Conservation (phyloP, 2,329 filamentous ascomycete species). For the Penicillium italicum region DNA sequence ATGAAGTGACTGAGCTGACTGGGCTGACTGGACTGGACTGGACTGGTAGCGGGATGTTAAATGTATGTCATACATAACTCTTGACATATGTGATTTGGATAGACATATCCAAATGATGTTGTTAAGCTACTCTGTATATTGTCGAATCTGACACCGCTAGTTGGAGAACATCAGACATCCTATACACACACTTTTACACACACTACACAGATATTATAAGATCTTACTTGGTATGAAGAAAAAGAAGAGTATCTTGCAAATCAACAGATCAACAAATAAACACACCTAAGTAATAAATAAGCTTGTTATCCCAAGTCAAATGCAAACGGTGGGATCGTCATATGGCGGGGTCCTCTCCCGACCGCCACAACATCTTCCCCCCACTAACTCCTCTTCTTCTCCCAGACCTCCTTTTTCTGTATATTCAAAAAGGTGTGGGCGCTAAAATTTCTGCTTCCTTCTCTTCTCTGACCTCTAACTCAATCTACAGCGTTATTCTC, state of each 20-base stretch:
- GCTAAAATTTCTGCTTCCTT: neutral
- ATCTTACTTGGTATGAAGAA: neutral
- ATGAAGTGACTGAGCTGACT: neutral
- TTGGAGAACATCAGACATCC: neutral
- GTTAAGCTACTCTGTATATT: neutral
- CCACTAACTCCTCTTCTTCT: constrained; percentile 5
- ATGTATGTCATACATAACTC: constrained; percentile 7
- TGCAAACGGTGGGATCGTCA: constrained; percentile 12
- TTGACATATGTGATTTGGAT: neutral
- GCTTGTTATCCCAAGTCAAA: neutral
- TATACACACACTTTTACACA: neutral
- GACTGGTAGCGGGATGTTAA: neutral
- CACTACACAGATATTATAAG: neutral
- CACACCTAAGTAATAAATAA: neutral
- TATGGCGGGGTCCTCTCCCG: constrained; percentile 13
- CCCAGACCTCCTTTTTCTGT: constrained; percentile 10
- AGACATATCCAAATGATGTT: neutral
- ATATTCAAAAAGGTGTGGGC: constrained; percentile 10
- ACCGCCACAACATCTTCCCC: constrained; percentile 8
- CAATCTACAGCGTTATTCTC: constrained; percentile 4
- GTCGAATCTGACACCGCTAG: neutral
- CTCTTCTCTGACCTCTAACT: constrained; percentile 1
- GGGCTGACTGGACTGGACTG: neutral
- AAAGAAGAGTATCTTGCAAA: neutral
- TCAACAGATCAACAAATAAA: neutral